These are phyloP conservation scores for Aspergillus fischeri DNA, from an alignment of 2,329 filamentous ascomycete species.

Conservation along the genomic window DNA sequence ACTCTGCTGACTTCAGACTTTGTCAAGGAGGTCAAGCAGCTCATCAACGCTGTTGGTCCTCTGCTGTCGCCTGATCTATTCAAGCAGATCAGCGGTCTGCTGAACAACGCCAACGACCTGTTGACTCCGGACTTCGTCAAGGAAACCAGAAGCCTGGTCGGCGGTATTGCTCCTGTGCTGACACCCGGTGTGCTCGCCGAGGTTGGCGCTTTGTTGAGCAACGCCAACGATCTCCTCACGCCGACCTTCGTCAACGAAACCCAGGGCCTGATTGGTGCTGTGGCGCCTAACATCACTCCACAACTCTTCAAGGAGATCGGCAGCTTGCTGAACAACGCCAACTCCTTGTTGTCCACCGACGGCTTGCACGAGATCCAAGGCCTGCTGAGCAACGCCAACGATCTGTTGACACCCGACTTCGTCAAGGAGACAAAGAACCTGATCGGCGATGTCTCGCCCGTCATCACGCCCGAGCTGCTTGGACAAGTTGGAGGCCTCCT, in stretches of 20 bases:
- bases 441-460: slow-evolving; percentile 10
- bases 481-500: slow-evolving; percentile 11
- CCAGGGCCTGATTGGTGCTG: slow-evolving; percentile 16
- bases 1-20: slow-evolving; percentile 29
- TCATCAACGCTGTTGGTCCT: slow-evolving; percentile 19
- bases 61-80: slow-evolving; percentile 21
- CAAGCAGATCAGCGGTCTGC: slow-evolving; percentile 15
- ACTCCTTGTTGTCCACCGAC: slow-evolving; percentile 22
- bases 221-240: slow-evolving; percentile 29
- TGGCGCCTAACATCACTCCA: slow-evolving; percentile 8
- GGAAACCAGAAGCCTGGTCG: slow-evolving; percentile 20
- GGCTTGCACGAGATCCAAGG: slow-evolving; percentile 9
- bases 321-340: slow-evolving; percentile 8
- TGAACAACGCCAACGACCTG: slow-evolving; percentile 22
- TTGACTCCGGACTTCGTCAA: slow-evolving; percentile 23
- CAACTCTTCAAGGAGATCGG: slow-evolving; percentile 5
- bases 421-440: slow-evolving; percentile 13
- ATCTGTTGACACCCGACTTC: slow-evolving; percentile 27
- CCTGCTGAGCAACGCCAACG: slow-evolving; percentile 14
- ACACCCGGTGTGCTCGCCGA: slow-evolving; percentile 23
- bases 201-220: slow-evolving; percentile 19
- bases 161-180: slow-evolving; percentile 19
- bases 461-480: slow-evolving; percentile 8
- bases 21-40: slow-evolving; percentile 20
- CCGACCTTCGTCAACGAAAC: slow-evolving; percentile 28